Evolutionary conservation across 768 basidiomycete genomes (phyloP), one percentile per base, ranked within the genome.

Genomic region (Pleurotus citrinopileatus): DNA sequence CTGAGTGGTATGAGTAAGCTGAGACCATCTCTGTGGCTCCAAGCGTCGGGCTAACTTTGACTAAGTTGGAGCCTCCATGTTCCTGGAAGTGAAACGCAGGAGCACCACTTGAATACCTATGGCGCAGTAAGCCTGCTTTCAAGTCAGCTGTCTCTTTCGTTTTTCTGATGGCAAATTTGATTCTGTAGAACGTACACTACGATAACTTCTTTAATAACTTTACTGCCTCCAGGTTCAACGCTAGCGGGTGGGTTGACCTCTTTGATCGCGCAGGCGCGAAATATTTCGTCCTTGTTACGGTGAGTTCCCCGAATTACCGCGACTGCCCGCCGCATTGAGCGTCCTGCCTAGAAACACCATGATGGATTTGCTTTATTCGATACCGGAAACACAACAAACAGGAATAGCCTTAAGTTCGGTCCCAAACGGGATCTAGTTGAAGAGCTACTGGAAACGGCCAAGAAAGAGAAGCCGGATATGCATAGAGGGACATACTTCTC

Each of bases 361-460:
- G 84, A 85, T 52, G 84, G 84, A 0, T 83, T 77, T 54, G 70
- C 70, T 1, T 60, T 84, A 2, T 85, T 84, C 28, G 80, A 85
- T 57, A 79, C 84, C 2, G 71, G 70, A 45, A 71, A 80, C 48
- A 79, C 81, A 3, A 79, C 79, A 0, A 67, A 82, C 57, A 64
- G 83, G 50, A 79, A 71, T 42, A 77, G 76, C 20, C 71, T 79
- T 6, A 57, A 76, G 43, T 70, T 82, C 13, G 72, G 76, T 1
- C 82, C 82, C 0, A 67, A 77, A 57, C 74, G 78, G 6, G 79
- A 84, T 61, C 72, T 83, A 29, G 56, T 83, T 12, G 63, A 68
- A 22, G 81, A 83, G 51, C 66, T 84, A 13, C 67, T 84, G 60
- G 66, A 71, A 12, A 73, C 76, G 3, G 78, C 82, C 5, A 79